Base-by-base conservation (phyloP, 1,139 yeast genomes). In the Yamadazyma buinensis region DNA sequence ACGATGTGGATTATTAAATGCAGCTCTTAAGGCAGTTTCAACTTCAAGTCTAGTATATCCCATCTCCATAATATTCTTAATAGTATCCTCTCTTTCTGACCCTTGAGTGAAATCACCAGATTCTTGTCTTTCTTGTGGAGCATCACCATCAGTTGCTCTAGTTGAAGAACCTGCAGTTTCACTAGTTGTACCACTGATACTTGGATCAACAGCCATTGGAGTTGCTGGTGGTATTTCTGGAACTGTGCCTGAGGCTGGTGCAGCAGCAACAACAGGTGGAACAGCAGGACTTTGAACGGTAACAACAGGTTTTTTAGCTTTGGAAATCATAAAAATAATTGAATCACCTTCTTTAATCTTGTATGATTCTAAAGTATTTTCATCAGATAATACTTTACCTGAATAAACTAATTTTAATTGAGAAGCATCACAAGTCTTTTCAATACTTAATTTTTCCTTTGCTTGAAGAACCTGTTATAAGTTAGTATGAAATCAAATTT, bases 1-100 rank as follows among this genome's bases (percentile, higher is more conserved):
- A 52, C 98, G 80, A 55, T 92, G 97, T 18, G 99, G 98, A 61
- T 92, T 90, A 62, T 92, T 92, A 64, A 81, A 92, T 0, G 98
- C 97, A 13, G 97, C 96, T 52, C 95, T 78, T 57, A 92, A 70
- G 0, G 99, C 98, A 28, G 79, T 75, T 61, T 87, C 95, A 20
- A 87, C 97, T 55, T 86, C 86, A 6, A 78, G 73, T 49, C 95
- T 79, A 34, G 84, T 88, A 57, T 87, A 94, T 11, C 98, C 98
- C 97, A 92, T 88, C 51, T 87, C 97, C 81, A 88, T 77, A 55
- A 92, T 87, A 54, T 84, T 84, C 44, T 71, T 75, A 41, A 92
- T 77, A 15, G 84, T 81, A 12, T 80, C 69, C 46, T 82, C 85
- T 46, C 88, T 69, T 38, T 75, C 80, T 29, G 64, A 54, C 12